Base-by-base conservation (phyloP, 192 early-diverging fungal genomes). In the Umbelopsis sp. region DNA sequence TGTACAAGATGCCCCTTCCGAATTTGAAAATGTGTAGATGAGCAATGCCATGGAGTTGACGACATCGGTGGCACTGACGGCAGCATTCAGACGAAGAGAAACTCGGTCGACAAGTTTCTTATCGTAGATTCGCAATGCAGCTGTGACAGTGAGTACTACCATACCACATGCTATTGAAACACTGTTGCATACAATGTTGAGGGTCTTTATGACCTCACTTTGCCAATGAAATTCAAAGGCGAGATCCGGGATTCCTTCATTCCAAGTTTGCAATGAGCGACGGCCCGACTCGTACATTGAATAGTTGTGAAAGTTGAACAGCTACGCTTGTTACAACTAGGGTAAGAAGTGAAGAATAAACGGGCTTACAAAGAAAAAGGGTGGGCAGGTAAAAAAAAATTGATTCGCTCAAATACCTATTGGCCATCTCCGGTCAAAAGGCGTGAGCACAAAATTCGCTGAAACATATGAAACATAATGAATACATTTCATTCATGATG, bases 41-140 rank as follows among this genome's bases (percentile, higher is more conserved):
- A 53, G 50, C 49, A 70, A n/a, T 9, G 49, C 44, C 12, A 70
- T 51, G 24, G 50, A 53, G 36, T 51, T 45, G 31, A 70, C 52
- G 5, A 70, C 36, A 31, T 70, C 69, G 21, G 69, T 70, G 69
- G 52, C 52, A 14, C 50, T 53, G 25, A 70, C 16, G 20, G 70
- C 70, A 26, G 54, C 52, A 43, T 59, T 71, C 25, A 71, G 53
- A 38, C 70, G 70, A 43, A 71, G 70, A 21, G 52, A 59, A 6
- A 71, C 70, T 56, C 70, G 70, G 43, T 71, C 53, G n/a, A 71
- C 53, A 21, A 71, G 36, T 21, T 59, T 71, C 41, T 71, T 71
- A 53, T 71, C 53, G 25, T 71, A 71, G 4, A 71, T 38, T 24
- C 70, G 17, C 49, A 71, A 22, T 8, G 41, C 52, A 17, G 54